Evolutionary conservation across 208 protist species (phyloP), one percentile per base, ranked within the genome.

Genomic region (Acanthamoeba castellanii): DNA sequence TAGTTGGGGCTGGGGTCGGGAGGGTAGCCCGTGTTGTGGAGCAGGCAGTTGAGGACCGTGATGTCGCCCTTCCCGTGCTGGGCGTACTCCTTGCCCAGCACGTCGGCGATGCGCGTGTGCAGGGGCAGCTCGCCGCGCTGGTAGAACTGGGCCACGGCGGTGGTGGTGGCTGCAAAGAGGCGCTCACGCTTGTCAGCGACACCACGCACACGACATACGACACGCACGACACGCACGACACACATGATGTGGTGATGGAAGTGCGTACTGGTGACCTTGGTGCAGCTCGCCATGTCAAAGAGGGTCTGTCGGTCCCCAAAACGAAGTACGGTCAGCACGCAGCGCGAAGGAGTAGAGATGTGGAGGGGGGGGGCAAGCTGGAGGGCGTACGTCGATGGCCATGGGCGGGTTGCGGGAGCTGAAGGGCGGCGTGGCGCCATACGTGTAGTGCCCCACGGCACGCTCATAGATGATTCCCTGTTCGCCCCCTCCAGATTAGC

Each of bases 1-100:
- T 95, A 98, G 42, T 93, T 70, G 50, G 97, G 97, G 30, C 70
- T 72, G 68, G 97, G 97, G 84, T 98, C 97, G 45, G 97, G 97
- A 30, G 91, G 95, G 42, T 96, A 98, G 52, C 97, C 97, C 55
- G 96, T 45, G 61, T 97, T 97, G 57, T 98, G 97, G 18, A 96
- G n/a, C 45, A 97, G 90, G 37, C 95, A 94, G 82, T 97, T 97
- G 13, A 87, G 55, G 55, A 96, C 55, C 7, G 94, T 97, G 25
- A 97, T 97, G 25, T 16, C n/a, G 13, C 16, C 74, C 59, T 97
- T 97, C 30, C 96, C 97, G 92, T 96, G 91, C 13, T 93, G 72
- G 52, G 37, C 94, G 81, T 93, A 97, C 72, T 47, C 30, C 18
- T 30, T 4, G 37, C 96, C 96, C 27, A 97, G 88, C 14, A 96